Percentiles rank a stretch among this genome's conserved stretches.
Evolutionary conservation across 805 yeast species (phyloP).

Genomic region (Myxozyma vanderwaltii): DNA sequence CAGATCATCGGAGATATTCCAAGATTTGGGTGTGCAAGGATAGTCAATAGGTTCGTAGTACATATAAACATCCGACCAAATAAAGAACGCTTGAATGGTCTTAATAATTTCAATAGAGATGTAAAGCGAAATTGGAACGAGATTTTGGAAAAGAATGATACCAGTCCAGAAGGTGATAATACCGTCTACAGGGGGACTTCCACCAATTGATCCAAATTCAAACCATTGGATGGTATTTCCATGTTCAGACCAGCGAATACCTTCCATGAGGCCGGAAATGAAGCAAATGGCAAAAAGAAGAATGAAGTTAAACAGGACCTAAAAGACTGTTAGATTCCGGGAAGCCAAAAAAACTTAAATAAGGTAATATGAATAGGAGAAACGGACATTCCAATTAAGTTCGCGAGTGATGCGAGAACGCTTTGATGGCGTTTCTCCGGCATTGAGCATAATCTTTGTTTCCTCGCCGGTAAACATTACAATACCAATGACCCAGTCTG

Average conservation of each 20-base stretch:
- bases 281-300: conserved; percentile 67
- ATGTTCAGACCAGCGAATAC: conserved; percentile 54
- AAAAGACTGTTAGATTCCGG: not conserved
- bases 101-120: conserved; percentile 78
- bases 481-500: conserved; percentile 73
- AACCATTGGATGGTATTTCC: conserved; percentile 55
- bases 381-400: conserved; percentile 59
- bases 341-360: not conserved
- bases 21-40: conserved; percentile 78
- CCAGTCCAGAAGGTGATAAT: conserved; percentile 70
- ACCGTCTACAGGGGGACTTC: conserved; percentile 65
- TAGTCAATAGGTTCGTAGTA: conserved; percentile 69
- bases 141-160: conserved; percentile 69
- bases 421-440: conserved; percentile 78
- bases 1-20: conserved; percentile 82
- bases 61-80: conserved; percentile 68
- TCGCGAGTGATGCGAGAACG: conserved; percentile 65
- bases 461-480: conserved; percentile 78
- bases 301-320: conserved; percentile 58
- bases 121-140: conserved; percentile 79
- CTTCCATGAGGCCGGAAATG: conserved; percentile 69
- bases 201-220: conserved; percentile 64
- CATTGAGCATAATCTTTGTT: conserved; percentile 73
- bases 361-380: too few relatives aligned
- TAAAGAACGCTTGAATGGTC: conserved; percentile 74